Evolutionary conservation across 129 eudicot genomes (phyloP).

Genomic region (Helianthus tuberosus): DNA sequence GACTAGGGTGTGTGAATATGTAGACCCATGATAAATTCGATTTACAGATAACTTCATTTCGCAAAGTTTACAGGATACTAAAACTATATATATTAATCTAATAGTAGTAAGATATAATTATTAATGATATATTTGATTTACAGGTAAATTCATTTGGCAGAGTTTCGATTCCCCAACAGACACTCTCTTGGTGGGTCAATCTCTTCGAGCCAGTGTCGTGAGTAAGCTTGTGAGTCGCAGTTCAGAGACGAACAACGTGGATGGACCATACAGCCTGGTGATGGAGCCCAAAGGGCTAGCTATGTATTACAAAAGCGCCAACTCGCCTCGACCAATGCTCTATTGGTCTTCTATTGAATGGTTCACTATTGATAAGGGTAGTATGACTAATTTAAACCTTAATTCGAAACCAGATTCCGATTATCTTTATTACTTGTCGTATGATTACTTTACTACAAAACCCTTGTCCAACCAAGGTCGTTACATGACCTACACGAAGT

Average conservation of each 20-base stretch:
- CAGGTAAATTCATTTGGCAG: conserved; percentile 49
- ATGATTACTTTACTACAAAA: conserved; percentile 19
- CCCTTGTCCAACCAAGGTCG: neutral
- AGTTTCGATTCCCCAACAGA: conserved; percentile 65
- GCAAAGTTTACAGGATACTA: no score
- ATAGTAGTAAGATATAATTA: no score
- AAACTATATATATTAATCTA: no score
- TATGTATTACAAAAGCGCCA: conserved; percentile 39
- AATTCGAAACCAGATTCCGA: conserved; percentile 13
- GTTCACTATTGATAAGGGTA: conserved; percentile 32
- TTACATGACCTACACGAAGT: conserved; percentile 18
- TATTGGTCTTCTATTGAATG: conserved; percentile 29
- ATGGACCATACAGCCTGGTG: conserved; percentile 55
- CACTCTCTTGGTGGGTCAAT: conserved; percentile 60
- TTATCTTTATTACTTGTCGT: conserved; percentile 16
- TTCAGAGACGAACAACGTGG: conserved; percentile 22
- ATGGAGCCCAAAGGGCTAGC: conserved; percentile 46
- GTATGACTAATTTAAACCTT: conserved; percentile 29
- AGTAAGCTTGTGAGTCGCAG: conserved; percentile 52
- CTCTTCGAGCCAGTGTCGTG: conserved; percentile 34
- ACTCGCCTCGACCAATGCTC: conserved; percentile 36
- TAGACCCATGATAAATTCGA: no score
- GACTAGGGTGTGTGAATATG: no score
- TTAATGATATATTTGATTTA: no score
- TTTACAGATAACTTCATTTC: no score